Conservation (phyloP, 2,329 filamentous ascomycete genomes). For the Epichloe bromicola region DNA sequence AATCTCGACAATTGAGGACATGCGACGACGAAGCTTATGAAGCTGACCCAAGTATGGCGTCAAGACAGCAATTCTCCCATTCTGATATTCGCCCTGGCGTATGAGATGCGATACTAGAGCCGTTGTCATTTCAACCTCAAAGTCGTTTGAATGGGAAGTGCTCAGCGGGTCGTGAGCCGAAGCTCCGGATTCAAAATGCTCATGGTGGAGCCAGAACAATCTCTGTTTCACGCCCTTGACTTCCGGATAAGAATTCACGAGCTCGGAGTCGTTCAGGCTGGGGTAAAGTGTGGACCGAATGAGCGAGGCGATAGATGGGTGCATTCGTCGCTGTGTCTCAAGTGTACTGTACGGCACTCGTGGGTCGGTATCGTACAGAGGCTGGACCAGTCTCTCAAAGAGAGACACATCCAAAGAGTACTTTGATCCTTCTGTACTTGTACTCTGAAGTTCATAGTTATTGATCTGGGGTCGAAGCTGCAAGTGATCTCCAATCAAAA, state of each 20-base stretch:
- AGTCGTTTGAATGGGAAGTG: constrained; percentile 40
- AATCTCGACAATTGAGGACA: constrained; percentile 43
- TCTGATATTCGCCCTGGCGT: constrained; percentile 46
- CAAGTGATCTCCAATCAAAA: constrained; percentile 51
- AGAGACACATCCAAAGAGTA: constrained; percentile 46
- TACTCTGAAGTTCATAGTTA: constrained; percentile 39
- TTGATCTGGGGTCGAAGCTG: constrained; percentile 47
- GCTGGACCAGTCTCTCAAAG: constrained; percentile 45
- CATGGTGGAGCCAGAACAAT: constrained; percentile 52
- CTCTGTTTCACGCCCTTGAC: constrained; percentile 40
- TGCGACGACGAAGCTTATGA: constrained; percentile 31
- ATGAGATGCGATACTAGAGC: constrained; percentile 53
- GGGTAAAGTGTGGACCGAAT: constrained; percentile 46
- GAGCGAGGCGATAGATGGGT: constrained; percentile 46
- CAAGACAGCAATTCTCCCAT: constrained; percentile 54
- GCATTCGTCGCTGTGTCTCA: constrained; percentile 51
- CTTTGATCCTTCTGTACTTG: constrained; percentile 30
- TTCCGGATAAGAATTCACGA: constrained; percentile 25
- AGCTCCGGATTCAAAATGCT: constrained; percentile 27
- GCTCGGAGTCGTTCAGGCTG: constrained; percentile 34
- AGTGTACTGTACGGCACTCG: constrained; percentile 25
- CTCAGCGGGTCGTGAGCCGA: constrained; percentile 18
- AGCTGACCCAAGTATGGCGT: constrained; percentile 52
- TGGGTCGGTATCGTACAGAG: constrained; percentile 10
- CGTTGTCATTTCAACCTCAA: constrained; percentile 50